phyloP scores from a whole-genome alignment of 345 rosid genomes.

The Dimocarpus longan region DNA sequence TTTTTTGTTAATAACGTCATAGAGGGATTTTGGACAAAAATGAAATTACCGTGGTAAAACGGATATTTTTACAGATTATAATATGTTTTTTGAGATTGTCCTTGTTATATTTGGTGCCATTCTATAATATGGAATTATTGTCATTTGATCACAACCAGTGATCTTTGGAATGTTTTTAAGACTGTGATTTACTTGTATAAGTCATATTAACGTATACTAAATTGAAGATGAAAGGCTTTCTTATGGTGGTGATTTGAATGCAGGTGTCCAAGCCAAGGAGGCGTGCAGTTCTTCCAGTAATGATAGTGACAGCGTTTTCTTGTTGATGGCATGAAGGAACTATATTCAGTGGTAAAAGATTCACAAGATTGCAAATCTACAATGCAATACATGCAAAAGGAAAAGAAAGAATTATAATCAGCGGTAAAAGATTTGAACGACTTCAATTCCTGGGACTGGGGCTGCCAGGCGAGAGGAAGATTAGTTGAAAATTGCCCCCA shows the following conservation, averaged over 20 bases:
- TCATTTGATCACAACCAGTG: neutral
- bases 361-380: neutral
- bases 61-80: no score
- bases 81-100: no score
- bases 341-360: neutral
- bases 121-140: neutral
- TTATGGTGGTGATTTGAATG: neutral
- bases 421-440: neutral
- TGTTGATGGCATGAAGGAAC: neutral
- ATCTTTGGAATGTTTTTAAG: neutral
- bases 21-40: no score
- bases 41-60: no score
- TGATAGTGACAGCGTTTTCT: neutral
- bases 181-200: neutral
- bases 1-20: no score
- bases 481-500: no score
- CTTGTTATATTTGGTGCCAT: no score
- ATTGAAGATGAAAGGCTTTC: neutral
- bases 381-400: neutral
- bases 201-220: neutral
- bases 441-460: no score
- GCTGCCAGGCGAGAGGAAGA: no score
- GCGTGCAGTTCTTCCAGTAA: neutral
- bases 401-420: neutral
- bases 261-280: neutral